A percentile compares a stretch with the other conserved stretches of the same genome.
These are phyloP conservation scores for Pueraria montana DNA, from an alignment of 306 rosid species.

Conservation along the genomic window DNA sequence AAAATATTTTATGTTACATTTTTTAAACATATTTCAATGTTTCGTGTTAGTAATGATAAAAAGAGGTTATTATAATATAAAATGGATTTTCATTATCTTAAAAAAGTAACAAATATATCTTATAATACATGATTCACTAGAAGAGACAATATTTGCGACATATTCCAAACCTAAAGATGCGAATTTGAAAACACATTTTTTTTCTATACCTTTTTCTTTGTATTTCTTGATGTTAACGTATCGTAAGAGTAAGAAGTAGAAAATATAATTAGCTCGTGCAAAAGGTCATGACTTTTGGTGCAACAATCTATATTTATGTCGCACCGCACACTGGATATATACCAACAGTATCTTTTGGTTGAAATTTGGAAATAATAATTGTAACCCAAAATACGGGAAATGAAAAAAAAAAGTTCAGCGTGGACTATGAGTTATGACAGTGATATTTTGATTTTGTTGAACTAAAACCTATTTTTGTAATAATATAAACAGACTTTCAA, in stretches of 20 bases:
- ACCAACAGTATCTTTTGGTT: slow-evolving; percentile 18
- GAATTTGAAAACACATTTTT: neutral
- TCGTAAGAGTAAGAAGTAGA: slow-evolving; percentile 28
- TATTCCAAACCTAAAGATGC: neutral
- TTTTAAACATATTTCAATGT: neutral
- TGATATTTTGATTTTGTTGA: slow-evolving; percentile 35
- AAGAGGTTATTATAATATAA: neutral
- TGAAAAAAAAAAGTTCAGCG: neutral
- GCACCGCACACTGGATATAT: neutral
- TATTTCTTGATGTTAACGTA: slow-evolving; percentile 30
- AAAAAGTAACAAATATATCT: neutral
- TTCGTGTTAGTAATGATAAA: neutral
- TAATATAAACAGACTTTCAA: slow-evolving; percentile 31
- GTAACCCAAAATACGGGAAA: neutral
- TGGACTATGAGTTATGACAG: slow-evolving; percentile 24
- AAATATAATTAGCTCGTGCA: slow-evolving; percentile 15
- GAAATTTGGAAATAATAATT: slow-evolving; percentile 20
- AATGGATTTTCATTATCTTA: neutral
- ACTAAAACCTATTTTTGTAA: neutral
- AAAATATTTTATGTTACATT: neutral
- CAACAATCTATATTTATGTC: slow-evolving; percentile 4
- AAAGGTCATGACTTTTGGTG: neutral
- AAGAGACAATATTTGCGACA: neutral
- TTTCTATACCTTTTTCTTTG: neutral
- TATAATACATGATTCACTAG: neutral